Conservation (phyloP, 2,329 filamentous ascomycete genomes). For the Rutstroemia sp. region DNA sequence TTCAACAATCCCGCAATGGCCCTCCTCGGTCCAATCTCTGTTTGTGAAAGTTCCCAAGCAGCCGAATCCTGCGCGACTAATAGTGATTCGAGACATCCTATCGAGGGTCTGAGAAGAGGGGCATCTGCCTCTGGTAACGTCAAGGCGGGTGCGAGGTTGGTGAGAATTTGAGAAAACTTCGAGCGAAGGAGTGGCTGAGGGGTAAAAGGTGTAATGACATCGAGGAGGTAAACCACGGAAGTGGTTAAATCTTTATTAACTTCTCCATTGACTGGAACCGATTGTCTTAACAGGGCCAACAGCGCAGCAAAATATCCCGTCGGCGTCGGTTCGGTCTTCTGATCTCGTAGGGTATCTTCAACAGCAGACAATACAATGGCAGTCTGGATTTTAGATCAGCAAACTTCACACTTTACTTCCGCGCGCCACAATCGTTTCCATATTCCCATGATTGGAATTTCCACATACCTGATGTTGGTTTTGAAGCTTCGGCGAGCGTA, state of each 20-base stretch:
- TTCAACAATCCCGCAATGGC: constrained; percentile 81
- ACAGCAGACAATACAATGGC: constrained; percentile 83
- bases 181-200: constrained; percentile 81
- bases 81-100: constrained; percentile 89
- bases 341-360: constrained; percentile 84
- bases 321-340: constrained; percentile 73
- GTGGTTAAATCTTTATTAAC: constrained; percentile 76
- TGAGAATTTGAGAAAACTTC: constrained; percentile 91
- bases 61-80: constrained; percentile 80
- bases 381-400: constrained; percentile 44
- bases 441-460: constrained; percentile 8
- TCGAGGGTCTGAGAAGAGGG: constrained; percentile 75
- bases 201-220: constrained; percentile 78
- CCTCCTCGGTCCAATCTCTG: constrained; percentile 76
- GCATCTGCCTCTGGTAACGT: constrained; percentile 77
- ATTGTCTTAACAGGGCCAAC: constrained; percentile 76
- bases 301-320: constrained; percentile 97
- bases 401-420: constrained; percentile 7
- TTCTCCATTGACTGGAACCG: constrained; percentile 55
- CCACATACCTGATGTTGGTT: constrained; percentile 78
- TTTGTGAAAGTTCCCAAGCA: constrained; percentile 80
- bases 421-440: not conserved
- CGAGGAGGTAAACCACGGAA: constrained; percentile 90
- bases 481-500: constrained; percentile 91
- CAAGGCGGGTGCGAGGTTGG: constrained; percentile 76